phyloP scores from a whole-genome alignment of 2,329 filamentous ascomycete genomes.

The Aspergillus texensis region DNA sequence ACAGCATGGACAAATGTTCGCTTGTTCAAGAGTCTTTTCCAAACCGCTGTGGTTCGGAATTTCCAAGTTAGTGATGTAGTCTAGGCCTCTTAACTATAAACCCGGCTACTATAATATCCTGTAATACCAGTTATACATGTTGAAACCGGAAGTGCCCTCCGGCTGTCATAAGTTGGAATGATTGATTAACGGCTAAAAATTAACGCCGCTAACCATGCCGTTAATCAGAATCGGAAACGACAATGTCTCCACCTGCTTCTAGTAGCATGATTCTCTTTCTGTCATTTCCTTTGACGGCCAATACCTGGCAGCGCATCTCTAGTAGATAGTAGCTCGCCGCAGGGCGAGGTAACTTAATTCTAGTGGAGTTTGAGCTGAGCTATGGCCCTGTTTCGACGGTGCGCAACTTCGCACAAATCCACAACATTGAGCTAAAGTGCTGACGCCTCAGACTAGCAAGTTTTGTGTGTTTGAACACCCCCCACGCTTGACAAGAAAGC shows the following conservation, averaged over 20 bases:
- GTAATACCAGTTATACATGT: background rate
- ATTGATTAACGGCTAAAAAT: background rate
- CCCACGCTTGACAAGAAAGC: background rate
- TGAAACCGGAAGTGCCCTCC: background rate
- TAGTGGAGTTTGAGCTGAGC: background rate
- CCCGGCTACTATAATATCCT: background rate
- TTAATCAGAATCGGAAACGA: background rate
- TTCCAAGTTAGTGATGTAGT: background rate
- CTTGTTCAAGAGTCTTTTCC: background rate
- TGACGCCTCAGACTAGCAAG: background rate
- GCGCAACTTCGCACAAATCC: background rate
- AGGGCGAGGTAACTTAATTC: too few relatives aligned
- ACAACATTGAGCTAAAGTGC: background rate
- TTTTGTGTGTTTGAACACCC: background rate
- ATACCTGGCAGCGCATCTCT: background rate
- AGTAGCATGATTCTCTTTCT: background rate
- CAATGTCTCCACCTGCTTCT: background rate
- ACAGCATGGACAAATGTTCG: background rate
- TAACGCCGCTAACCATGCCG: background rate
- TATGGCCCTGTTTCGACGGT: background rate
- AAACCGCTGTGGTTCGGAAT: background rate
- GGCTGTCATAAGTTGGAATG: background rate
- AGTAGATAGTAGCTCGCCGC: background rate
- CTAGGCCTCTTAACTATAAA: background rate
- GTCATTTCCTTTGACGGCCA: background rate